Evolutionary conservation across 2,329 filamentous ascomycete genomes (phyloP), one percentile per base, ranked within the genome.

Genomic region (Mariannaea elegans): DNA sequence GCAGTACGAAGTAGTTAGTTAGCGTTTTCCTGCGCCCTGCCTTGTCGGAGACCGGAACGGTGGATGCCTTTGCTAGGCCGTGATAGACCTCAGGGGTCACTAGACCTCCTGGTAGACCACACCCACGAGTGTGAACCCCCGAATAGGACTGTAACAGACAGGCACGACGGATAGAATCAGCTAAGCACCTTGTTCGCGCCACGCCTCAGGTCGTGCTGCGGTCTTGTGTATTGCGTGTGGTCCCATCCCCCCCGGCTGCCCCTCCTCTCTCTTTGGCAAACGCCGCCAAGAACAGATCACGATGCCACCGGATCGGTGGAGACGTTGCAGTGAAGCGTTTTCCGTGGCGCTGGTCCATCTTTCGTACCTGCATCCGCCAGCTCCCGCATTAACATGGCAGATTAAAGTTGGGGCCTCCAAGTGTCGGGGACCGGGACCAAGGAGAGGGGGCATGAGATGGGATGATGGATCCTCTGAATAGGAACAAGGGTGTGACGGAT

Each of bases 381-480:
- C 52, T 53, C 27, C 48, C 48, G 58, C 46, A 61, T 57, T 61
- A 24, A 48, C 38, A 53, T 53, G 34, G 44, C 47, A 56, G 58
- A 55, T 61, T 61, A 23, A 41, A 12, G 19, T 41, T 44, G 29
- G 48, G 44, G 38, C 29, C 36, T 23, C 32, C 32, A 14, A 36
- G 32, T 7, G 13, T 9, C 12, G 32, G 32, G 24, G 41, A 34
- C n/a, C 4, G 14, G 21, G 45, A 16, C 23, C 56, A 49, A 38
- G 53, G 23, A 24, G 32, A 54, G 39, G 23, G 31, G 41, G 44
- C 36, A 50, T 46, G 51, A 36, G 47, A 57, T 48, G 47, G 58
- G 42, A 57, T 47, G 53, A 53, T 34, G 44, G 42, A 19, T 29
- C 36, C 47, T 48, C 36, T 23, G 29, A n/a, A 34, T 38, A 44